Base-by-base conservation (phyloP, 768 basidiomycete species). In the Trichaptum fuscoviolaceum region DNA sequence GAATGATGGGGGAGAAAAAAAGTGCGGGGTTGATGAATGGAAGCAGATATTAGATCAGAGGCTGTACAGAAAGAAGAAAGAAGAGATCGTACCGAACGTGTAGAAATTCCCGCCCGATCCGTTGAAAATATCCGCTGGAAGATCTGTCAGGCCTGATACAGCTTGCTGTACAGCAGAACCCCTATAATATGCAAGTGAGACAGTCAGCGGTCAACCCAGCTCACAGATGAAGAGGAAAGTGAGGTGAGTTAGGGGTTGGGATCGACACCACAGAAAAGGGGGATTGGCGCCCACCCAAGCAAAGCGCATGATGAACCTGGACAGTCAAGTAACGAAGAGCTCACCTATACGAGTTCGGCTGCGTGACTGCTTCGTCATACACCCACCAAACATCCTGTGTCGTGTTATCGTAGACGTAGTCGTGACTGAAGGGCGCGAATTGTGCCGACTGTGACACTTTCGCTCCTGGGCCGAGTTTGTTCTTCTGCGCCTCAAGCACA, bases 371-470 rank as follows among this genome's bases (percentile, higher is more conserved):
- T 30, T 76, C 52, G 59, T 81, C 77, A 70, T 74, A 78, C 18
- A 80, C 68, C 17, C 75, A 72, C 68, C 77, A 79, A 65, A 72
- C 69, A 15, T 77, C 69, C 30, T 62, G 58, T 30, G 77, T 80
- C 9, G 70, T 75, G 69, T 81, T 81, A 61, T 70, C 36, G 68
- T 75, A 83, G 18, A 74, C 62, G 66, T 84, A 84, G 68, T 80
- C 78, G 67, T 77, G 77, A 69, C 80, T 78, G 74, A 83, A 86
- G 9, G 85, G 85, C 57, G 90, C 91, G 68, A 90, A 87, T 74
- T 92, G 92, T 24, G 84, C 85, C 1, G 84, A 86, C 76, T 92
- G 91, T n/a, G 90, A 92, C 8, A 87, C 87, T 63, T 84, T 82
- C 66, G 83, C 84, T 24, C 84, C 89, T 60, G 73, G 72, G 35